Evolutionary conservation across 1,284 basidiomycete species (phyloP).

Genomic region (Singerocomus inundabilis): DNA sequence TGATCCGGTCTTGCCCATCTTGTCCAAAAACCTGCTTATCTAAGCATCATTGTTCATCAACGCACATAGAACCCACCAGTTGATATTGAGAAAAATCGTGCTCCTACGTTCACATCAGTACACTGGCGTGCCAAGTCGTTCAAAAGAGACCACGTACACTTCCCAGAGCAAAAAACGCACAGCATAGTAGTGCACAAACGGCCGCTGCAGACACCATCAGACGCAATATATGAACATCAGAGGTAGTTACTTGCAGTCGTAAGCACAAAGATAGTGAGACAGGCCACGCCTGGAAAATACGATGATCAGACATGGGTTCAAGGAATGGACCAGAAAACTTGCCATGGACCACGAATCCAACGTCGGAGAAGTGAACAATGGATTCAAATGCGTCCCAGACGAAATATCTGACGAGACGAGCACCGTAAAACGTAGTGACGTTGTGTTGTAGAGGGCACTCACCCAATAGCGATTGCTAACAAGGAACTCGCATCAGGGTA

Average conservation of each 20-base stretch:
- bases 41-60: constrained; percentile 1
- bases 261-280: constrained; percentile 56
- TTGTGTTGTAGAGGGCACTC: constrained; percentile 16
- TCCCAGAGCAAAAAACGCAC: constrained; percentile 76
- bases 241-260: constrained; percentile 50
- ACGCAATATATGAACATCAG: not conserved
- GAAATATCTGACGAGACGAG: constrained; percentile 42
- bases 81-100: constrained; percentile 76
- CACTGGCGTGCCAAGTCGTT: constrained; percentile 1
- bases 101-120: constrained; percentile 43
- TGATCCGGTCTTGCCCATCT: constrained; percentile 66
- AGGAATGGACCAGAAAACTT: constrained; percentile 4
- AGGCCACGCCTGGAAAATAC: constrained; percentile 46
- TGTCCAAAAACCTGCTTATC: constrained; percentile 66
- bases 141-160: constrained; percentile 43
- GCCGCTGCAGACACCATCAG: constrained; percentile 46
- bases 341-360: constrained; percentile 71
- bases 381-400: constrained; percentile 55
- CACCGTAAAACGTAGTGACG: not conserved
- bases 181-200: constrained; percentile 72
- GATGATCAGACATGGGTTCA: not conserved
- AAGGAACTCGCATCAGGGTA: constrained; percentile 39
- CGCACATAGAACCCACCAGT: constrained; percentile 48
- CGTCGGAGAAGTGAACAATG: constrained; percentile 45
- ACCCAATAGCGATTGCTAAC: constrained; percentile 48